Evolutionary conservation across 2,329 filamentous ascomycete species (phyloP).

Genomic region (Diaporthe helianthi): DNA sequence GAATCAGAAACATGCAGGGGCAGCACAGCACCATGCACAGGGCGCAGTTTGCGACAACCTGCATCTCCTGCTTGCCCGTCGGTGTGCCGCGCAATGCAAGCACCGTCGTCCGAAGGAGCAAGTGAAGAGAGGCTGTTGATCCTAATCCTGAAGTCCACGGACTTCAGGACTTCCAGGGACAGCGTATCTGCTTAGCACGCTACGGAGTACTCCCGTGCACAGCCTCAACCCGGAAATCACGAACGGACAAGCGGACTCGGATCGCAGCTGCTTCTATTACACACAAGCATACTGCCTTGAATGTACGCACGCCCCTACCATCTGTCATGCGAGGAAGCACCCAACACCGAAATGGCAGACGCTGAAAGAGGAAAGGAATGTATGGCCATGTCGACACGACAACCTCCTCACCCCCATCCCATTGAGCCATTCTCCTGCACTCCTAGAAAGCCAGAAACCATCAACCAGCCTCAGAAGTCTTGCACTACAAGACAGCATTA

Average conservation of each 20-base stretch:
- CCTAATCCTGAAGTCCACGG: slow-evolving; percentile 1
- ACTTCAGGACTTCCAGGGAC: background rate
- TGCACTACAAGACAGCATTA: slow-evolving; percentile 11
- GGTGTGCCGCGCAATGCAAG: background rate
- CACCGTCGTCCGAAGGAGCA: background rate
- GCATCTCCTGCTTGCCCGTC: background rate
- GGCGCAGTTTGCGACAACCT: slow-evolving; percentile 20
- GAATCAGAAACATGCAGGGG: slow-evolving; percentile 22
- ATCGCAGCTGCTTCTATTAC: slow-evolving; percentile 17
- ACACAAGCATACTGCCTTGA: background rate
- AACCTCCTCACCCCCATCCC: background rate
- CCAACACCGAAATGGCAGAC: background rate
- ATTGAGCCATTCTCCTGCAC: background rate
- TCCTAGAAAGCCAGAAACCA: background rate
- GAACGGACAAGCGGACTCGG: background rate
- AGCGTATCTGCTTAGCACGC: background rate
- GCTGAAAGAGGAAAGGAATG: slow-evolving; percentile 2
- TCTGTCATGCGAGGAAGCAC: background rate
- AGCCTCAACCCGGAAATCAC: slow-evolving; percentile 24
- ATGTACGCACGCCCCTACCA: slow-evolving; percentile 6
- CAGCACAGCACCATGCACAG: slow-evolving; percentile 2
- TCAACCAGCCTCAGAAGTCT: background rate
- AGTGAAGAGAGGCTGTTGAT: slow-evolving; percentile 8
- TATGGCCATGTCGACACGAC: background rate
- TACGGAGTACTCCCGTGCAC: background rate